Conservation (phyloP, 352 stramenopile genomes). For the Peronospora tabacina region DNA sequence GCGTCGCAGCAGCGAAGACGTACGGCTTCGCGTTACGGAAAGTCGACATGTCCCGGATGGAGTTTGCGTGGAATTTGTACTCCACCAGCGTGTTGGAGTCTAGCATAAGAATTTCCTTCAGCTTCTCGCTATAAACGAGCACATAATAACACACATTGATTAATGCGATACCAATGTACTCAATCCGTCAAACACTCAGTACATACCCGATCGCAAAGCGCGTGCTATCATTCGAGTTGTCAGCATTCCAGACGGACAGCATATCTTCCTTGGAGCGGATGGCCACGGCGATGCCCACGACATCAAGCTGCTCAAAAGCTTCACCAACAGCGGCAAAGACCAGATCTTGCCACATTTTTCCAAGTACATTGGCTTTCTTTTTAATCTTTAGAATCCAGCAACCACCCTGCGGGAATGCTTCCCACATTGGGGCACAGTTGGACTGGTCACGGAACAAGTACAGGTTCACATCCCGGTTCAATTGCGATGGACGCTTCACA, state of each 20-base stretch:
- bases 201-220: constrained; percentile 76
- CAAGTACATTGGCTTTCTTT: constrained; percentile 89
- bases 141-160: constrained; percentile 1
- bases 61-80: constrained; percentile 92
- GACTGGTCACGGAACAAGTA: constrained; percentile 89
- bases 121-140: constrained; percentile 67
- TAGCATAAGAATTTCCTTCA: constrained; percentile 91
- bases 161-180: not conserved
- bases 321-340: constrained; percentile 89
- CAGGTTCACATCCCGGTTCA: constrained; percentile 89
- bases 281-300: constrained; percentile 90
- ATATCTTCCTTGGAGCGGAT: constrained; percentile 92
- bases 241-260: constrained; percentile 91
- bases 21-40: constrained; percentile 91
- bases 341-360: constrained; percentile 93
- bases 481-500: constrained; percentile 88
- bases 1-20: constrained; percentile 72
- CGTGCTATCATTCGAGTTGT: constrained; percentile 86
- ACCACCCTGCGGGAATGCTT: constrained; percentile 88
- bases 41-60: constrained; percentile 90
- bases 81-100: constrained; percentile 92
- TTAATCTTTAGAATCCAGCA: constrained; percentile 95
- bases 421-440: constrained; percentile 87
- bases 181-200: not conserved
- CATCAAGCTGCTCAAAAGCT: constrained; percentile 86